Percentiles rank a stretch among this genome's conserved stretches.
Conservation (phyloP, 139 green algal species). For the Raphidocelis subcapitata region DNA sequence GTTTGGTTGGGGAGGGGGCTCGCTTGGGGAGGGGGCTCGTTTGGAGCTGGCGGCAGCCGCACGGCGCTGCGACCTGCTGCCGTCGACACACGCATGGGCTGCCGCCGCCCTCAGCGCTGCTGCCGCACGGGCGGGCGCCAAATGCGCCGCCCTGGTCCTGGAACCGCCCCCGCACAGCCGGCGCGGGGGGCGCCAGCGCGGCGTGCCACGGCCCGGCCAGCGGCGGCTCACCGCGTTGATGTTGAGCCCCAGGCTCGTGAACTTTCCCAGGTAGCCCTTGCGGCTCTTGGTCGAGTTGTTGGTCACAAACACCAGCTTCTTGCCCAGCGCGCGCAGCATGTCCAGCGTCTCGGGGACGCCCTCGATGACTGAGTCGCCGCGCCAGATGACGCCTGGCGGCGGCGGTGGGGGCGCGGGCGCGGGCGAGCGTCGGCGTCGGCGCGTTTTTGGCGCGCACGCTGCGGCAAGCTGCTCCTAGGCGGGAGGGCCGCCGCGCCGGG, state of each 20-base stretch:
- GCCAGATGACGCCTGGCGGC: slow-evolving; percentile 95
- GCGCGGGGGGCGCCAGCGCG: too few species aligned
- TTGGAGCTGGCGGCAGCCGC: neutral
- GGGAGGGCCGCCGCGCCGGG: too few species aligned
- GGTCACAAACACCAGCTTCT: slow-evolving; percentile 98
- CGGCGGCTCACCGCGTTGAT: slow-evolving; percentile 66
- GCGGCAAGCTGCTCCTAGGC: too few species aligned
- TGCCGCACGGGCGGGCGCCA: too few species aligned
- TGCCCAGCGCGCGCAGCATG: slow-evolving; percentile 86
- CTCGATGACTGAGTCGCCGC: slow-evolving; percentile 94
- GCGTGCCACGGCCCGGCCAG: too few species aligned
- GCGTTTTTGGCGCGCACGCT: too few species aligned
- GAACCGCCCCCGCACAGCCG: too few species aligned
- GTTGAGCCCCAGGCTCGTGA: slow-evolving; percentile 88
- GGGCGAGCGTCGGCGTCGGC: too few species aligned
- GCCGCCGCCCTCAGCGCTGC: too few species aligned
- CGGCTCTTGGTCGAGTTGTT: slow-evolving; percentile 99
- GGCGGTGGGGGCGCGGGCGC: too few species aligned
- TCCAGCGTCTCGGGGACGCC: slow-evolving; percentile 97
- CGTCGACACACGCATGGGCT: neutral
- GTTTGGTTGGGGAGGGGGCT: neutral
- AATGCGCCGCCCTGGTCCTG: too few species aligned
- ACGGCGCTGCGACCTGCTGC: neutral
- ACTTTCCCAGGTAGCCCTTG: slow-evolving; percentile 95
- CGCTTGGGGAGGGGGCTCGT: neutral